Conservation (phyloP, 768 basidiomycete genomes). For the Suillus luteus region DNA sequence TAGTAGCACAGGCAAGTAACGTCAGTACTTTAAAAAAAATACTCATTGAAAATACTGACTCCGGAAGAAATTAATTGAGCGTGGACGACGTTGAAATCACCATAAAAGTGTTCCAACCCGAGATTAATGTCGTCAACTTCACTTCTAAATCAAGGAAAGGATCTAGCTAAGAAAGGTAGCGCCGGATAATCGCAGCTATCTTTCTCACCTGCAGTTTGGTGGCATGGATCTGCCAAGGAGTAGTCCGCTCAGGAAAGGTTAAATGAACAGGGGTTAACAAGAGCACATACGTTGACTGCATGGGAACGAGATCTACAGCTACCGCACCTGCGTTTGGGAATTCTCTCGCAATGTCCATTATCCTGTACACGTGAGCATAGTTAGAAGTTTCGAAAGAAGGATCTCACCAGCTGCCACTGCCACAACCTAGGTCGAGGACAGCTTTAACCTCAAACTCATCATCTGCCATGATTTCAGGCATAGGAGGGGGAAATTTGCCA, state of each 20-base stretch:
- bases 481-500: constrained; percentile 65
- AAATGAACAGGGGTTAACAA: constrained; percentile 16
- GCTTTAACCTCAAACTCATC: constrained; percentile 61
- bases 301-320: constrained; percentile 79
- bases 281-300: constrained; percentile 64
- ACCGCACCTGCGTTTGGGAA: constrained; percentile 70
- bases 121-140: constrained; percentile 87
- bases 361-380: constrained; percentile 48
- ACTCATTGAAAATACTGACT: constrained; percentile 43
- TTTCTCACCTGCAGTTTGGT: constrained; percentile 61
- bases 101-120: constrained; percentile 80
- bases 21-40: constrained; percentile 14
- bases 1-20: constrained; percentile 31
- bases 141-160: constrained; percentile 47
- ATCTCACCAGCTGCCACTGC: constrained; percentile 72
- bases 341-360: constrained; percentile 71
- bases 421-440: constrained; percentile 76
- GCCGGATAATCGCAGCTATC: constrained; percentile 11
- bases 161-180: constrained; percentile 12
- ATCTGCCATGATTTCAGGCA: constrained; percentile 60
- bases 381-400: not conserved
- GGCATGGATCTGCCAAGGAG: constrained; percentile 57
- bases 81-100: constrained; percentile 76
- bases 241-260: constrained; percentile 17
- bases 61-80: constrained; percentile 72